These are phyloP conservation scores for Venturia oleaginea DNA, from an alignment of 2,329 filamentous ascomycete species.

Conservation along the genomic window DNA sequence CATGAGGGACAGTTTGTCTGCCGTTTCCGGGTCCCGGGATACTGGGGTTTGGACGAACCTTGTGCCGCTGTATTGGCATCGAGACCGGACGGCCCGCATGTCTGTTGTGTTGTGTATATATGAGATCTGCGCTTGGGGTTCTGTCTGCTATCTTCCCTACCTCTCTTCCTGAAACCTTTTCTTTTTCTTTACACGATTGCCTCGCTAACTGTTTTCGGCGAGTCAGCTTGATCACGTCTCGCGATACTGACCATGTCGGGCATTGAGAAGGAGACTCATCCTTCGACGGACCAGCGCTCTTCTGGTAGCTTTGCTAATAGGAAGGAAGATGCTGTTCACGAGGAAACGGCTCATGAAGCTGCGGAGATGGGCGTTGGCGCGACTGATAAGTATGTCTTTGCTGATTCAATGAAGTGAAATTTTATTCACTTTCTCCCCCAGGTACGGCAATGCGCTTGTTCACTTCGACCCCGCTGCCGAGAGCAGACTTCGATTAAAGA, in stretches of 20 bases:
- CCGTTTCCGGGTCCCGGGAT: neutral
- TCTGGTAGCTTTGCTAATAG: neutral
- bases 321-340: neutral
- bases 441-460: slow-evolving; percentile 10
- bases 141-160: neutral
- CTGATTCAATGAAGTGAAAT: neutral
- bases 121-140: neutral
- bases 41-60: neutral
- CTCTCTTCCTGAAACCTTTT: neutral
- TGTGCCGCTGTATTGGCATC: neutral
- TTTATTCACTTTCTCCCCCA: neutral
- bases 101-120: neutral
- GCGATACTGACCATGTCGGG: neutral
- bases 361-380: neutral
- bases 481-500: slow-evolving; percentile 49
- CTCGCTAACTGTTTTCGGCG: no score
- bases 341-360: slow-evolving; percentile 10
- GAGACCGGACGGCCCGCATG: neutral
- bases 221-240: neutral
- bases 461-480: slow-evolving; percentile 35
- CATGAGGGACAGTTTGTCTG: neutral
- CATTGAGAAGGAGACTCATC: neutral
- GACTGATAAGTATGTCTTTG: slow-evolving; percentile 4
- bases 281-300: neutral
- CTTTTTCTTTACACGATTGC: no score